phyloP scores from a whole-genome alignment of 176 grass and related monocot species.

The Musa acuminata region DNA sequence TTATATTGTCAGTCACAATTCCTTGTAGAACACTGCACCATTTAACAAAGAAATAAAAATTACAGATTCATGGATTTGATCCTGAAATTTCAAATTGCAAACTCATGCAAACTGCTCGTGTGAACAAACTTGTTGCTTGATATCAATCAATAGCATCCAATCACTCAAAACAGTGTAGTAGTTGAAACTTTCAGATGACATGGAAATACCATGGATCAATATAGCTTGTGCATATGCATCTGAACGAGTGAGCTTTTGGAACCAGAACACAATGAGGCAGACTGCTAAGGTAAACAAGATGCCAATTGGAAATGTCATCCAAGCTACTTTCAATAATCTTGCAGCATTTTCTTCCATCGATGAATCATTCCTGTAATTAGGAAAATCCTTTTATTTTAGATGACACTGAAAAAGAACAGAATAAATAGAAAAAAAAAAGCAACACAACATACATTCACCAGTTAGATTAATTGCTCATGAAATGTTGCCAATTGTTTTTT shows the following conservation, averaged over 20 bases:
- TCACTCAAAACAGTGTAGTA: background rate
- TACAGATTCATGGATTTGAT: background rate
- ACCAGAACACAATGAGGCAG: conserved; percentile 60
- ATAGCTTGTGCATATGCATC: conserved; percentile 79
- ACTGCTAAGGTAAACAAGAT: conserved; percentile 62
- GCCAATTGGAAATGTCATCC: conserved; percentile 84
- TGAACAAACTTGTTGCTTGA: background rate
- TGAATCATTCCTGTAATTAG: conserved; percentile 52
- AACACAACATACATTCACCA: background rate
- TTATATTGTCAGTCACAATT: background rate
- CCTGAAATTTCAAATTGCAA: background rate
- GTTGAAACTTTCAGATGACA: background rate
- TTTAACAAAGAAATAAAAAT: background rate
- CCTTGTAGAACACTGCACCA: background rate
- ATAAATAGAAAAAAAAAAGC: conserved; percentile 14
- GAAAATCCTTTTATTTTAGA: conserved; percentile 5
- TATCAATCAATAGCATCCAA: background rate
- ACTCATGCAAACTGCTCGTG: background rate
- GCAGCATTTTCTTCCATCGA: conserved; percentile 50
- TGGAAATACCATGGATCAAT: conserved; percentile 67
- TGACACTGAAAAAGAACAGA: conserved; percentile 10
- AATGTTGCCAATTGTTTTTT: background rate
- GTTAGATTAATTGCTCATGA: background rate
- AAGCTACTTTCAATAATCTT: conserved; percentile 69
- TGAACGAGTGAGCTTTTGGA: conserved; percentile 62